Evolutionary conservation across 176 grass and related monocot genomes (phyloP), one percentile per base, ranked within the genome.

Genomic region (Carex littledalei): DNA sequence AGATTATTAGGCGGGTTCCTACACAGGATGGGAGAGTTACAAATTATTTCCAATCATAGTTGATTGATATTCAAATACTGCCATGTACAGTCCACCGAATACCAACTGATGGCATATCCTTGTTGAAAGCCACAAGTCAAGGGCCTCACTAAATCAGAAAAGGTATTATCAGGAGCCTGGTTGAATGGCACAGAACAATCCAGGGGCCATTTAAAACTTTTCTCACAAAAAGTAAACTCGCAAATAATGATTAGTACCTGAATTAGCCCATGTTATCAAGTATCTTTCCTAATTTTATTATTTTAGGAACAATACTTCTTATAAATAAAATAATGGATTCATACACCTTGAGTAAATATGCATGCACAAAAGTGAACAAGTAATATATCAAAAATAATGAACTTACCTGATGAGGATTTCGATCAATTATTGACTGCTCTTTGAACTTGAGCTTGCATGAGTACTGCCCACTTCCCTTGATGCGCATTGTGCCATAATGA

Each of bases 371-470:
- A 45, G 17, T 72, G 35, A 72, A 47, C 37, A 47, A 8, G 6
- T 71, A 71, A 71, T 47, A 7, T 17, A 39, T 69, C 66, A 41
- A 49, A 87, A 76, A 66, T 20, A 78, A 63, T n/a, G 78, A 59
- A 73, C 21, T 75, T 93, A 88, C 95, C 95, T 97, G 91, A 85
- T 97, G 95, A 22, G 95, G 88, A 80, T 93, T 97, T 8, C 88
- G 86, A 86, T 97, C 95, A 86, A 97, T 97, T 81, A 97, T 94
- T 55, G 92, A 94, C 31, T 94, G 95, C 79, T 97, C 95, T 88
- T 97, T 97, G 78, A 97, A 97, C 81, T 97, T 97, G 87, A 97
- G 87, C 86, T 97, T 94, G 86, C 95, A 97, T 63, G 92, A 97
- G 82, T 94, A 97, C 22, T 93, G 84, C 5, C 92, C 87, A 79